phyloP scores from a whole-genome alignment of 257 asterid genomes.

The Solanum pennellii region DNA sequence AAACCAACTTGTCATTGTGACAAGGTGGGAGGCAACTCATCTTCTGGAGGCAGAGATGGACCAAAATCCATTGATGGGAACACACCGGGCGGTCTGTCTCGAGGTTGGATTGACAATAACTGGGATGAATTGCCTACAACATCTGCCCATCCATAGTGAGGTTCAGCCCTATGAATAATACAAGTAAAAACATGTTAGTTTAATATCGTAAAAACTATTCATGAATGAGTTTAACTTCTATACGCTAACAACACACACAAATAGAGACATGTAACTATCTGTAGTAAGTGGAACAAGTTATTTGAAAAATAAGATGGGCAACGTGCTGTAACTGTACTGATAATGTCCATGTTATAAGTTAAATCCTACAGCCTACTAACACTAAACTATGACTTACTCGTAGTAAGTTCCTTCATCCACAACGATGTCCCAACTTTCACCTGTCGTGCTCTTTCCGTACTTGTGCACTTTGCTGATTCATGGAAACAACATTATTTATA shows the following conservation, averaged over 20 bases:
- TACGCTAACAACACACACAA: not conserved
- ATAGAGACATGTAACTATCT: not conserved
- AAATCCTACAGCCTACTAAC: not conserved
- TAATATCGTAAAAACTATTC: not conserved
- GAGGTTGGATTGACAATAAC: conserved; percentile 70
- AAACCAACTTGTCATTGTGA: conserved; percentile 11
- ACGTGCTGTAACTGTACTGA: not conserved
- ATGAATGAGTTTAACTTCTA: not conserved
- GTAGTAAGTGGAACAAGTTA: not conserved
- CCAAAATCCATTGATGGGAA: conserved; percentile 78
- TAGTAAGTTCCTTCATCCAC: conserved; percentile 95
- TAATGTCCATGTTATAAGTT: not conserved
- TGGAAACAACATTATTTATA: not conserved
- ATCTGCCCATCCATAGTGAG: conserved; percentile 99
- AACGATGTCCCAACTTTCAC: conserved; percentile 98
- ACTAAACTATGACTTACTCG: conserved; percentile 40
- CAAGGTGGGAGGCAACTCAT: conserved; percentile 27
- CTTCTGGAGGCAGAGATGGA: conserved; percentile 18
- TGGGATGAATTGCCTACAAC: conserved; percentile 97
- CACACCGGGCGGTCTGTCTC: conserved; percentile 86
- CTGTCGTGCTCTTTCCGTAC: conserved; percentile 91
- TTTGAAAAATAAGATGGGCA: not conserved
- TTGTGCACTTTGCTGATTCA: conserved; percentile 91
- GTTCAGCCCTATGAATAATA: conserved; percentile 65
- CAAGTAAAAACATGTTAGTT: not conserved